A percentile compares a stretch with the other conserved stretches of the same genome.
Evolutionary conservation across 2,329 filamentous ascomycete species (phyloP).

Genomic region (Thielaviopsis ethacetica): DNA sequence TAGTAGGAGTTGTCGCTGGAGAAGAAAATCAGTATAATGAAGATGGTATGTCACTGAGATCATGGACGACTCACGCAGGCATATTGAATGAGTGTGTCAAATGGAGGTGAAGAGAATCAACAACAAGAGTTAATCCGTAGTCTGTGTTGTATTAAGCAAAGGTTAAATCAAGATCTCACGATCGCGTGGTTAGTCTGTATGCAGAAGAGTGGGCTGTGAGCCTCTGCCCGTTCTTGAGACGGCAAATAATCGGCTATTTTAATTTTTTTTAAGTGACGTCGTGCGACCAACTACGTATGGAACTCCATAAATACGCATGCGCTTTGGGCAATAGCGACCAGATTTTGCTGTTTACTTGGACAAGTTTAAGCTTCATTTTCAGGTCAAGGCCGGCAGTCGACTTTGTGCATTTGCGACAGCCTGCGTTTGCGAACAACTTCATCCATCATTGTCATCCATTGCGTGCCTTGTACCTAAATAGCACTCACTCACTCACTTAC

Average conservation of each 20-base stretch:
- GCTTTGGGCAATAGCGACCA: neutral
- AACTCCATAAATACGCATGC: neutral
- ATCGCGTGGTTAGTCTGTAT: neutral
- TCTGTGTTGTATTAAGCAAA: neutral
- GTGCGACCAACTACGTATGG: neutral
- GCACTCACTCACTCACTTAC: too few relatives aligned
- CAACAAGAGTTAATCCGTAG: neutral
- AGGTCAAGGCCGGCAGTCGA: neutral
- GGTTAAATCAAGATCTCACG: neutral
- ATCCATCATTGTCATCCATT: too few relatives aligned
- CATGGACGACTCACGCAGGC: constrained; percentile 5
- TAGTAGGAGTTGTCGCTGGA: constrained; percentile 45
- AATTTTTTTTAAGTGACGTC: neutral
- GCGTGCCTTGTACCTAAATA: too few relatives aligned
- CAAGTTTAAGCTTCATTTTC: too few relatives aligned
- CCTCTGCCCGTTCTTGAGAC: neutral
- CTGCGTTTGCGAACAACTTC: too few relatives aligned
- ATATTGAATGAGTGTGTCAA: neutral
- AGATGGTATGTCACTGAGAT: too few relatives aligned
- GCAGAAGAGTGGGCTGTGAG: neutral
- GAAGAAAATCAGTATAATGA: neutral
- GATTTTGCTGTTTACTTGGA: too few relatives aligned
- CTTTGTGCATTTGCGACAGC: too few relatives aligned
- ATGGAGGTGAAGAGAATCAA: too few relatives aligned
- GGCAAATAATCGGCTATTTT: neutral